Evolutionary conservation across 1,139 yeast species (phyloP), one percentile per base, ranked within the genome.

Genomic region (Keqinozyma sinolaborantium): DNA sequence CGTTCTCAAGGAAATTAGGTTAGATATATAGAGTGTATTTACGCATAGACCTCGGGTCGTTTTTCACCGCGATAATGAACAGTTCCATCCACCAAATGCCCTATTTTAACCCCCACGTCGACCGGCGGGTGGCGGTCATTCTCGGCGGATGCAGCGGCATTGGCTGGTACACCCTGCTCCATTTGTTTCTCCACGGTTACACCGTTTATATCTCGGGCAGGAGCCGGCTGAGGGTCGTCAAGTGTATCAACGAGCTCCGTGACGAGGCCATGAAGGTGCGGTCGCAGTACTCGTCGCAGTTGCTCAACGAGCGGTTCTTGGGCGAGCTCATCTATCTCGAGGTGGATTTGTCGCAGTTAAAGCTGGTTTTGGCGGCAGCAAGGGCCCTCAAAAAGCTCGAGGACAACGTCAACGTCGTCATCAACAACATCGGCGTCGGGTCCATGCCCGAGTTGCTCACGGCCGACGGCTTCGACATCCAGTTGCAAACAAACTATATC

Each of bases 361-460:
- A 65, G 14, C 69, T 81, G 18, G 86, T 86, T 2, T 68, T 73
- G 20, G 50, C 50, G 16, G 85, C 88, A 0, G 80, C 77, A 4
- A 51, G 58, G 8, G 60, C 61, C 20, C 72, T 85, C 41, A 59
- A 58, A 30, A 50, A 57, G 8, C 44, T 58, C 32, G 95, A 85
- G 47, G 48, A 60, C 5, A 56, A 60, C 21, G 54, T 87, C 13
- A 79, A 85, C 51, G 53, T 86, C 16, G 65, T 87, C 27, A 68
- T 87, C 23, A 78, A 85, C 47, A 87, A 86, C 52, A 94, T 95
- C 0, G 95, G 95, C 1, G 79, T 83, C 3, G 81, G 84, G 79
- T 94, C 84, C 2, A 62, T 80, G 10, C 95, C 95, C 0, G 77
- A 65, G 49, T 64, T 73, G 11, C 44, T 63, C 18, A 83, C 95